Base-by-base conservation (phyloP, 768 basidiomycete genomes). In the Rubroboletus pulcherrimus region DNA sequence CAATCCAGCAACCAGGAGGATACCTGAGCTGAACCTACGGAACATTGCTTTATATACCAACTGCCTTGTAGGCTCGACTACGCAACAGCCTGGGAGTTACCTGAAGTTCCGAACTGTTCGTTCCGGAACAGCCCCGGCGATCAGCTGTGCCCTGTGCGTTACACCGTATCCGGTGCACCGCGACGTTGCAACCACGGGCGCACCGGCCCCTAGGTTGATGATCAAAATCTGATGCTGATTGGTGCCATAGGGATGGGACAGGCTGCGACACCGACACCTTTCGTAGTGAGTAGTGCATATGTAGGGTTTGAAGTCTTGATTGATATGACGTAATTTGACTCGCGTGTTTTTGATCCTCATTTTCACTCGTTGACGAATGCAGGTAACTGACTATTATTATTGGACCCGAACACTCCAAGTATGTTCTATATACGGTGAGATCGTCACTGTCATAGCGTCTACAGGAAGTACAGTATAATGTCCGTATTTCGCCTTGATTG, bases 1-100 rank as follows among this genome's bases (percentile, higher is more conserved):
- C 55, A 45, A 59, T 26, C 56, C 54, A 54, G 53, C 44, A 30
- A 31, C 35, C 39, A 14, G n/a, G 21, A 40, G 21, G 10, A 40
- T 31, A 46, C 52, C 56, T 55, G 46, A 14, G 24, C 24, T 47
- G 29, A 33, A 26, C 26, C 26, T 26, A 26, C 26, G 26, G 26
- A 26, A 33, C 38, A 43, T 41, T 51, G 33, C 14, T 46, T 65
- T 65, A 66, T 64, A 64, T 55, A 38, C 15, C 58, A 49, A 26
- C 26, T 10, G 43, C 26, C 15, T 9, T 5, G 29, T 19, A 30
- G 4, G 10, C n/a, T 33, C 31, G n/a, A 19, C 11, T 8, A 21
- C 5, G 19, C 19, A 33, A 46, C n/a, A 26, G 5, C 5, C 48
- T 29, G 35, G 14, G 9, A 12, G 29, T 29, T 6, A 6, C 1